phyloP scores from a whole-genome alignment of 108 stramenopile species.

The Seminavis robusta region DNA sequence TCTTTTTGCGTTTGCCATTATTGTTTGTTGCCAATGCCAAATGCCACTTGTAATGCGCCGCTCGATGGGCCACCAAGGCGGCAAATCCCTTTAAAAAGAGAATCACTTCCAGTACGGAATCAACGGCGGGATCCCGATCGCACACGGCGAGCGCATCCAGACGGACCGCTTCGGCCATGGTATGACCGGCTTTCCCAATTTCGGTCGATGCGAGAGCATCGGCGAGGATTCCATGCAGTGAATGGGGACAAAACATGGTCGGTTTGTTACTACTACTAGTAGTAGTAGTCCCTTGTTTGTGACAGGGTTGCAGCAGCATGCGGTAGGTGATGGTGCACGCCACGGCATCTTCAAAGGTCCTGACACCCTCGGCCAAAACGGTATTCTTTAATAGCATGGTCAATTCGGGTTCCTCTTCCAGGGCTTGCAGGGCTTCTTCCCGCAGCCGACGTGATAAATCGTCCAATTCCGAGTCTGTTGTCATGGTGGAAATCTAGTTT shows the following conservation, averaged over 20 bases:
- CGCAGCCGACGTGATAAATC: conserved; percentile 7
- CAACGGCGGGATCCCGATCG: conserved; percentile 65
- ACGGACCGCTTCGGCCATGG: conserved; percentile 62
- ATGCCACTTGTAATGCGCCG: conserved; percentile 64
- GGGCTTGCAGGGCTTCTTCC: conserved; percentile 15
- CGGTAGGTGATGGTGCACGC: conserved; percentile 28
- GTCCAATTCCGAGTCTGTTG: too few relatives aligned
- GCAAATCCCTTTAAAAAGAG: conserved; percentile 79
- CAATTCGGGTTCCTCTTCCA: conserved; percentile 36
- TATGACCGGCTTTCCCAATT: conserved; percentile 46
- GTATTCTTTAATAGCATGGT: conserved; percentile 22
- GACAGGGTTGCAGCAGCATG: conserved; percentile 11
- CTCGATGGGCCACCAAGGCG: conserved; percentile 75
- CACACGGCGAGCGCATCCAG: conserved; percentile 50
- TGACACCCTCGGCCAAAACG: conserved; percentile 21
- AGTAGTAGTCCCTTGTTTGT: too few relatives aligned
- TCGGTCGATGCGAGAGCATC: conserved; percentile 19
- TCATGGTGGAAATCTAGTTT: too few relatives aligned
- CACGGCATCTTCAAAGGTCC: conserved; percentile 40
- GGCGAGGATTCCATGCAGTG: conserved; percentile 27
- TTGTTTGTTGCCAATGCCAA: conserved; percentile 17
- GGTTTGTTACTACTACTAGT: not conserved
- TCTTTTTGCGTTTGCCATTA: conserved; percentile 9
- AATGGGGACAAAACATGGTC: conserved; percentile 42
- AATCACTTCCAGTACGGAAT: conserved; percentile 54